These are phyloP conservation scores for Vitis hybrid DNA, from an alignment of 177 flowering plant species.

Conservation along the genomic window DNA sequence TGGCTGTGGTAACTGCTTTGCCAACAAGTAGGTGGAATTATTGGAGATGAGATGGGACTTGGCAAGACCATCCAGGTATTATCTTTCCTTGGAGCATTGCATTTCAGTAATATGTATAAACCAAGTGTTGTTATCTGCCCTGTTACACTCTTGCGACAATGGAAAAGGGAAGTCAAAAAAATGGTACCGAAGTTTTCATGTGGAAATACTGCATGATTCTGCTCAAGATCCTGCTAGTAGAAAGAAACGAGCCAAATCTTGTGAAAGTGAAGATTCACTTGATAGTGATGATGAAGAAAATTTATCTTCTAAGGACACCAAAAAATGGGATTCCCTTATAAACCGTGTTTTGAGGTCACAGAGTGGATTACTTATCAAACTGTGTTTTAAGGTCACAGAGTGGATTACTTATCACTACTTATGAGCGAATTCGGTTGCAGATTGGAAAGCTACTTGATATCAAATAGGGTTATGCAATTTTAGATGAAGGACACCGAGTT, in stretches of 20 bases:
- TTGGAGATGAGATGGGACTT: conserved; percentile 99
- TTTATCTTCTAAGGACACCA: conserved; percentile 32
- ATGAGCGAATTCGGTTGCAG: conserved; percentile 85
- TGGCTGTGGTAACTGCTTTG: conserved; percentile 99
- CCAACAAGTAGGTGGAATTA: conserved; percentile 97
- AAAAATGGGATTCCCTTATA: conserved; percentile 82
- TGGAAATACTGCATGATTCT: conserved; percentile 93
- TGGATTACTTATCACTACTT: conserved; percentile 89
- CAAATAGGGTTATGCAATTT: conserved; percentile 96
- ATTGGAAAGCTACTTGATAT: conserved; percentile 79
- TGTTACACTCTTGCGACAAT: conserved; percentile 84
- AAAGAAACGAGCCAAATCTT: conserved; percentile 53
- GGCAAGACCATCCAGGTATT: conserved; percentile 97
- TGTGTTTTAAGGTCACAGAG: conserved; percentile 66
- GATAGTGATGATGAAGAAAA: conserved; percentile 59
- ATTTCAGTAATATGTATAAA: conserved; percentile 87
- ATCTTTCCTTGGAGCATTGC: conserved; percentile 90
- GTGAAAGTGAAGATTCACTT: conserved; percentile 58
- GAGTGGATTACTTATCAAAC: conserved; percentile 78
- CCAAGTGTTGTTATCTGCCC: conserved; percentile 95
- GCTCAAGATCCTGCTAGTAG: conserved; percentile 51
- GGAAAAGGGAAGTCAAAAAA: conserved; percentile 88
- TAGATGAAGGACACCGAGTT: conserved; percentile 98
- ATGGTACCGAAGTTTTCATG: conserved; percentile 85
- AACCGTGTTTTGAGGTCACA: conserved; percentile 66